Percentiles rank a stretch among this genome's conserved stretches.
Conservation (phyloP, 2,329 filamentous ascomycete genomes). For the Microdochium bolleyi region DNA sequence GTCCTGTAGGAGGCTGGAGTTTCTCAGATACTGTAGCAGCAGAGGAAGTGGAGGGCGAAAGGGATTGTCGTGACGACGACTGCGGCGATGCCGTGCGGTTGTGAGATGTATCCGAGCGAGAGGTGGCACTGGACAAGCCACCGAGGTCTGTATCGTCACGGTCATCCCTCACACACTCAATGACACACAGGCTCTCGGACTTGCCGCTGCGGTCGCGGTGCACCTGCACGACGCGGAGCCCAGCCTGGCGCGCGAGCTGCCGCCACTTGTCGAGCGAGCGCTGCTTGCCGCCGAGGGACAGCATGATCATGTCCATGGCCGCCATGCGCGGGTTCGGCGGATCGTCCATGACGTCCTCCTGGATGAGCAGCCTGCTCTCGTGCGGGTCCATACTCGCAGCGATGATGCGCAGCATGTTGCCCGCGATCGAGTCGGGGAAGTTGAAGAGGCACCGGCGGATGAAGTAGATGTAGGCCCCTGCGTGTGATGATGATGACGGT, state of each 20-base stretch:
- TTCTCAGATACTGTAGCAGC: too few relatives aligned
- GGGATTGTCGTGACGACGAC: too few relatives aligned
- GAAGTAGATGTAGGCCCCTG: slow-evolving; percentile 26
- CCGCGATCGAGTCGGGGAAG: slow-evolving; percentile 17
- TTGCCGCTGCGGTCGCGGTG: background rate
- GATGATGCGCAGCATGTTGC: background rate
- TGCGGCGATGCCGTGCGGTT: too few relatives aligned
- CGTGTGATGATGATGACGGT: background rate
- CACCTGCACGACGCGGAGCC: slow-evolving; percentile 6
- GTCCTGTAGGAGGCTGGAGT: too few relatives aligned
- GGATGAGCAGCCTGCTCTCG: slow-evolving; percentile 23
- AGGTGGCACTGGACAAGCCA: too few relatives aligned
- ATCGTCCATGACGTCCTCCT: slow-evolving; percentile 20
- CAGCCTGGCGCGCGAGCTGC: slow-evolving; percentile 12
- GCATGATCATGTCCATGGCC: slow-evolving; percentile 22
- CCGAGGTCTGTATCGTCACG: background rate
- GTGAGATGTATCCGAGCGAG: too few relatives aligned
- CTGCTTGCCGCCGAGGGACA: slow-evolving; percentile 23
- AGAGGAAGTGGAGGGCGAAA: too few relatives aligned
- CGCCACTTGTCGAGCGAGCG: slow-evolving; percentile 17
- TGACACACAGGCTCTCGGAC: background rate
- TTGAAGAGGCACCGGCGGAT: slow-evolving; percentile 28
- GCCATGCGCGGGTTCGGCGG: slow-evolving; percentile 15
- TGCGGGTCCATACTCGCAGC: slow-evolving; percentile 1
- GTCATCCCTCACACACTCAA: background rate